Base-by-base conservation (phyloP, 345 rosid species). In the Dimocarpus longan region DNA sequence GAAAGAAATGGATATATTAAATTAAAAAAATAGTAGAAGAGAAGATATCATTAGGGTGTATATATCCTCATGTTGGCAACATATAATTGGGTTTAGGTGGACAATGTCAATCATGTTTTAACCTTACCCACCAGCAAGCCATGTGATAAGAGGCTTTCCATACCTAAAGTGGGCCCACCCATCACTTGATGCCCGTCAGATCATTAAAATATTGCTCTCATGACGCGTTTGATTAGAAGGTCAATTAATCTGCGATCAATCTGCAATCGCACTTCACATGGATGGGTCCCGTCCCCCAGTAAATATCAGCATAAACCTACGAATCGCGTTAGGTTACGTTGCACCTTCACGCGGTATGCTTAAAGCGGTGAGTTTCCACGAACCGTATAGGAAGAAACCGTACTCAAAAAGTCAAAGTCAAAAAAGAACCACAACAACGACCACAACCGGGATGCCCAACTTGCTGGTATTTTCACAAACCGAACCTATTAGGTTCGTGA, bases 351-450 rank as follows among this genome's bases (percentile, higher is more conserved):
- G 65, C 32, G 79, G 64, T 62, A 48, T 12, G 70, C 5, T 75
- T 48, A 46, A 13, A 8, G 59, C 8, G 70, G 24, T 21, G 0
- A 75, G 37, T 57, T 19, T 44, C 32, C 10, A 21, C 6, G 16
- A n/a, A 6, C 68, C 18, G 78, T 46, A 48, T 32, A 28, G 5
- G 2, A 5, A 12, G 50, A 66, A 52, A 7, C 72, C 13, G 64
- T 11, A 46, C 19, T 1, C 0, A 10, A n/a, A 32, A 76, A 37
- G 79, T 76, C 79, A 76, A 37, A 57, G 72, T 66, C 79, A 66
- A 76, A 13, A 15, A 66, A 21, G 26, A 60, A 11, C 62, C 48
- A 48, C 78, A 66, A 13, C 60, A 8, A 26, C 28, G 1, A 1
- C 1, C 28, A 26, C 15, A 8, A 60, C 54, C 5, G 3, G 54